A percentile compares a stretch with the other conserved stretches of the same genome.
phyloP scores from a whole-genome alignment of 495 filamentous ascomycete species.

The Monascus purpureus region DNA sequence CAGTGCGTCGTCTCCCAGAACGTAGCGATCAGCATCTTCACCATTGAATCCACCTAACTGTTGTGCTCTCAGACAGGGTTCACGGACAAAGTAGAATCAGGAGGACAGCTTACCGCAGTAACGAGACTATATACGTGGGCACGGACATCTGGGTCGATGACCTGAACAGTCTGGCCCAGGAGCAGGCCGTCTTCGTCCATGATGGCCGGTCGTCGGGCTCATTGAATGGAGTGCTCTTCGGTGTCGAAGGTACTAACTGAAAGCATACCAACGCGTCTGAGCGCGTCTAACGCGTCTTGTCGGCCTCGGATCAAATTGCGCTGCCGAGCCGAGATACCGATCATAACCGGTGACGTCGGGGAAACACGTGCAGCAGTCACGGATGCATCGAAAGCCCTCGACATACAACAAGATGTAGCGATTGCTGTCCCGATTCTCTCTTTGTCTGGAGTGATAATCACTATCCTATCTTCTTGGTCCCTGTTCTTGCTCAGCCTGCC shows the following conservation, averaged over 20 bases:
- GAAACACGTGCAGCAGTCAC: slow-evolving; percentile 6
- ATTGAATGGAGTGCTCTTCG: not conserved
- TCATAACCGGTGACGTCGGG: slow-evolving; percentile 31
- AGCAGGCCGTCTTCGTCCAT: slow-evolving; percentile 29
- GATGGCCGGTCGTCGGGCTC: slow-evolving; percentile 4
- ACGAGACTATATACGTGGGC: slow-evolving; percentile 85
- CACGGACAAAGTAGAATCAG: not conserved
- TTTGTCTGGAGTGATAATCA: too few relatives aligned
- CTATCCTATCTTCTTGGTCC: slow-evolving; percentile 2
- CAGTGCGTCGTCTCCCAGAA: slow-evolving; percentile 84
- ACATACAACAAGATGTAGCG: too few relatives aligned
- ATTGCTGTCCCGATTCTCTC: too few relatives aligned
- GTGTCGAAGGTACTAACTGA: not conserved
- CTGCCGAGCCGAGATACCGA: slow-evolving; percentile 27
- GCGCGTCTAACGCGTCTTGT: slow-evolving; percentile 26
- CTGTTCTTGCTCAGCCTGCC: slow-evolving; percentile 3
- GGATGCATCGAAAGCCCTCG: too few relatives aligned
- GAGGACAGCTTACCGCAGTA: slow-evolving; percentile 55
- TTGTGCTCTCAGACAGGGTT: slow-evolving; percentile 9
- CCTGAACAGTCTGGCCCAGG: slow-evolving; percentile 26
- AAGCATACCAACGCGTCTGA: too few relatives aligned
- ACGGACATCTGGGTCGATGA: slow-evolving; percentile 76
- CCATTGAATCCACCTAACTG: slow-evolving; percentile 80
- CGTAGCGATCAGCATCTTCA: slow-evolving; percentile 69
- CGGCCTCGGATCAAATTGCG: too few relatives aligned